Conservation (phyloP, 192 early-diverging fungal genomes). For the Lunasporangiospora selenospora region DNA sequence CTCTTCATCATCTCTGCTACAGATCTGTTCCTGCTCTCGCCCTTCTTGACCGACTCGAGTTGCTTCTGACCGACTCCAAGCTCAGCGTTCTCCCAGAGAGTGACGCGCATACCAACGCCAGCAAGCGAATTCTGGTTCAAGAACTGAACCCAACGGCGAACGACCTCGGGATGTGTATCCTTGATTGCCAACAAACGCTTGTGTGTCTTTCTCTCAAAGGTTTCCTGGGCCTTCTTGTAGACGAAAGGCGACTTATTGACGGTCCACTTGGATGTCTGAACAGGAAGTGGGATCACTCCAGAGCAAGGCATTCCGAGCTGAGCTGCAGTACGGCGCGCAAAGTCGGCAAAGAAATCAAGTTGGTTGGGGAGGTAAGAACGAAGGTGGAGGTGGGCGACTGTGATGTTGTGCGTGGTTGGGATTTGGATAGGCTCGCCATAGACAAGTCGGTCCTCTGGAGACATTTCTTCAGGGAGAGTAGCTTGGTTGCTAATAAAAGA, state of each 20-base stretch:
- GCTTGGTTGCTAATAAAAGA: constrained; percentile 7
- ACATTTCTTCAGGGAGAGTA: constrained; percentile 25
- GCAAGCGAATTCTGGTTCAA: constrained; percentile 81
- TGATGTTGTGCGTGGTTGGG: constrained; percentile 67
- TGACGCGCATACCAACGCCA: constrained; percentile 85
- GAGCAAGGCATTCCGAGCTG: constrained; percentile 76
- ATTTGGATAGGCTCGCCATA: constrained; percentile 55
- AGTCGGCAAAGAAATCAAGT: constrained; percentile 87
- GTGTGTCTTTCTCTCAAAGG: constrained; percentile 93
- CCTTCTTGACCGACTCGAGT: constrained; percentile 46
- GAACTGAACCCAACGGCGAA: constrained; percentile 82
- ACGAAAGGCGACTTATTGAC: constrained; percentile 94
- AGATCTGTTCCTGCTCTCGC: constrained; percentile 44
- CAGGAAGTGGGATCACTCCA: constrained; percentile 73
- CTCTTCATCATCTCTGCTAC: constrained; percentile 17
- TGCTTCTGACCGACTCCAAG: constrained; percentile 53
- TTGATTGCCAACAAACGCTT: constrained; percentile 81
- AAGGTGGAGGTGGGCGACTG: constrained; percentile 80
- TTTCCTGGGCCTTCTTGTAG: constrained; percentile 95
- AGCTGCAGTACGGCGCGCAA: constrained; percentile 82
- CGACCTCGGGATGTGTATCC: constrained; percentile 75
- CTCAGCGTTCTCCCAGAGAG: constrained; percentile 72
- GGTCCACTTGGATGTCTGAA: constrained; percentile 80
- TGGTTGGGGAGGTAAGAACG: constrained; percentile 82
- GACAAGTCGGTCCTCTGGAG: constrained; percentile 37